Evolutionary conservation across 192 early-diverging fungal genomes (phyloP).

Genomic region (Backusella macrospora): DNA sequence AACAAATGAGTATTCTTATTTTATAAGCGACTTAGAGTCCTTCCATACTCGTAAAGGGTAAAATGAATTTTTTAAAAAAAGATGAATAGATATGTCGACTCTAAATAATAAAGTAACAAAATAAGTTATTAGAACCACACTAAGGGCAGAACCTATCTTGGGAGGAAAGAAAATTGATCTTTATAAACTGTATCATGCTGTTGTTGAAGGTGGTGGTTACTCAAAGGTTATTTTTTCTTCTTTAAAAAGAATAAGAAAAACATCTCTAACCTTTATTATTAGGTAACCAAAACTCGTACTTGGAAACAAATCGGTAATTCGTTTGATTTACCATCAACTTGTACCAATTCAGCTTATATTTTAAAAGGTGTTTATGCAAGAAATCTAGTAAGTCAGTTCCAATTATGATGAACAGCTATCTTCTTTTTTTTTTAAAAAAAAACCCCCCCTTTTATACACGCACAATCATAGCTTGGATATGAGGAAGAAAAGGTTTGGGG

Average conservation of each 20-base stretch:
- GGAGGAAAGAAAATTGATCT: slow-evolving; percentile 78
- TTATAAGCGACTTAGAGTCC: slow-evolving; percentile 16
- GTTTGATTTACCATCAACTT: slow-evolving; percentile 77
- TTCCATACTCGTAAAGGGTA: slow-evolving; percentile 27
- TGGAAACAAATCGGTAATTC: slow-evolving; percentile 72
- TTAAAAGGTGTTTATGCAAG: slow-evolving; percentile 72
- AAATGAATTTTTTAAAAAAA: background rate
- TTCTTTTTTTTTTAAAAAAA: background rate
- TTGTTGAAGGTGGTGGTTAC: slow-evolving; percentile 69
- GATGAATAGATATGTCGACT: background rate
- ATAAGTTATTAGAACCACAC: slow-evolving; percentile 40
- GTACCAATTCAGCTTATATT: slow-evolving; percentile 80
- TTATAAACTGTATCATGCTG: slow-evolving; percentile 56
- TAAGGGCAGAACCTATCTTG: slow-evolving; percentile 65
- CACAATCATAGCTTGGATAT: slow-evolving; percentile 19
- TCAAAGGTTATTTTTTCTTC: slow-evolving; percentile 51
- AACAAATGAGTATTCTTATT: slow-evolving; percentile 22
- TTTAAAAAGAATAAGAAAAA: background rate
- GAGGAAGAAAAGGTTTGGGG: slow-evolving; percentile 32
- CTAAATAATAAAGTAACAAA: background rate
- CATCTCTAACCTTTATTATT: background rate
- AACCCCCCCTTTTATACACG: background rate
- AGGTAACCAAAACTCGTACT: slow-evolving; percentile 69
- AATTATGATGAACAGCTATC: no score
- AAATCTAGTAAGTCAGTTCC: slow-evolving; percentile 43